These are phyloP conservation scores for Pestalotiopsis sp. DNA, from an alignment of 2,329 filamentous ascomycete genomes.

Conservation along the genomic window DNA sequence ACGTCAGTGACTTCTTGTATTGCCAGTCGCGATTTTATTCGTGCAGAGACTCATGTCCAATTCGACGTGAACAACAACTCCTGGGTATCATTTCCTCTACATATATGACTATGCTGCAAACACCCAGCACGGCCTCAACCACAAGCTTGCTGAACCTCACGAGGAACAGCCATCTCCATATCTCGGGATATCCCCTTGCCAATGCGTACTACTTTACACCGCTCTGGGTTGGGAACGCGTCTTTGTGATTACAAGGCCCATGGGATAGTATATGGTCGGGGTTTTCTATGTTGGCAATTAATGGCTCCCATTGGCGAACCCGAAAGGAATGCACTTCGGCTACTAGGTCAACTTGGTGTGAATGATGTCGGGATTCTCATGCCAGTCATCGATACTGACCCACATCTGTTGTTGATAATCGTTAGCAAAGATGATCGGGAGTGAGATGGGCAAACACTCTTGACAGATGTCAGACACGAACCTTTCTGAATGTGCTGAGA, in stretches of 20 bases:
- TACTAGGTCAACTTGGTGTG: conserved; percentile 93
- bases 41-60: neutral
- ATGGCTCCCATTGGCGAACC: neutral
- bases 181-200: neutral
- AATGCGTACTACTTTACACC: neutral
- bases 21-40: neutral
- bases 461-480: conserved; percentile 43
- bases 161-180: neutral
- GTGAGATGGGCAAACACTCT: conserved; percentile 13
- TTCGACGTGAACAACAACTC: neutral
- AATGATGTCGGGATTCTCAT: conserved; percentile 98
- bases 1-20: neutral
- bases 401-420: conserved; percentile 74
- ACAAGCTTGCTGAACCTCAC: neutral
- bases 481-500: conserved; percentile 97
- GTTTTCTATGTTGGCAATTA: neutral
- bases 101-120: conserved; percentile 14
- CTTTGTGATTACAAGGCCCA: neutral
- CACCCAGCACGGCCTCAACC: neutral
- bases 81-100: conserved; percentile 16
- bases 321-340: neutral
- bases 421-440: conserved; percentile 19
- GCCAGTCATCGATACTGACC: conserved; percentile 99
- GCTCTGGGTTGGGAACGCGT: neutral
- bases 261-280: neutral